Evolutionary conservation across 2,329 filamentous ascomycete genomes (phyloP).

Genomic region (Didymella pinodella): DNA sequence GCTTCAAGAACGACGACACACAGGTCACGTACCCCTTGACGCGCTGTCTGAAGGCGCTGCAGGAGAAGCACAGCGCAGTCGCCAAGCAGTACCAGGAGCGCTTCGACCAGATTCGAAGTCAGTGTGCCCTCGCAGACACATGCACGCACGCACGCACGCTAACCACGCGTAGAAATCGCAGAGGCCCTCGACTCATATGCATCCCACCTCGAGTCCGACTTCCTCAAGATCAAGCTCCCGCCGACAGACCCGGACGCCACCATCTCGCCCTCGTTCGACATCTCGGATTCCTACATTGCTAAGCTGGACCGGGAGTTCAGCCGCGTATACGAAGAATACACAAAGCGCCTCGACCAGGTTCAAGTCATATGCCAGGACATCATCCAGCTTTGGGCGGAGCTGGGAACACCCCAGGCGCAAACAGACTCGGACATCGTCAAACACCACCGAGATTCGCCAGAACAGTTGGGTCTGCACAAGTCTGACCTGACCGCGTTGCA

Average conservation of each 20-base stretch:
- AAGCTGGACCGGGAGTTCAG: slow-evolving; percentile 90
- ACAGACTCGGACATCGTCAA: slow-evolving; percentile 89
- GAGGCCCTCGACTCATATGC: slow-evolving; percentile 95
- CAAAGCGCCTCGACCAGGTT: slow-evolving; percentile 78
- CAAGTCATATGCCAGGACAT: slow-evolving; percentile 81
- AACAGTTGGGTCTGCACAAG: slow-evolving; percentile 91
- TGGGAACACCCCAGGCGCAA: slow-evolving; percentile 92
- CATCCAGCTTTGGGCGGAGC: slow-evolving; percentile 93
- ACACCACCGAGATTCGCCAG: slow-evolving; percentile 86
- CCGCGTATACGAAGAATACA: slow-evolving; percentile 96
- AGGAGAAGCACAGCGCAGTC: slow-evolving; percentile 84
- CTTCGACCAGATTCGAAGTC: slow-evolving; percentile 95
- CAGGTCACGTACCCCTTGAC: slow-evolving; percentile 83
- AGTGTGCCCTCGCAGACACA: slow-evolving; percentile 42
- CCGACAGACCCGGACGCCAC: slow-evolving; percentile 79
- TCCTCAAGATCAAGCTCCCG: slow-evolving; percentile 84
- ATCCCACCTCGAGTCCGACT: slow-evolving; percentile 89
- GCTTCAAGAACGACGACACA: slow-evolving; percentile 74
- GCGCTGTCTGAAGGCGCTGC: slow-evolving; percentile 78
- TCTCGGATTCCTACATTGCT: slow-evolving; percentile 88
- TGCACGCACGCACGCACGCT: slow-evolving; percentile 13
- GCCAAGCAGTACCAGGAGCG: slow-evolving; percentile 86
- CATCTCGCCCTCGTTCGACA: slow-evolving; percentile 83
- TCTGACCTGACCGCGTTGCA: slow-evolving; percentile 80
- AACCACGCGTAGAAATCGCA: slow-evolving; percentile 73